These are phyloP conservation scores for Crepidotus variabilis DNA, from an alignment of 768 basidiomycete genomes.

Conservation along the genomic window DNA sequence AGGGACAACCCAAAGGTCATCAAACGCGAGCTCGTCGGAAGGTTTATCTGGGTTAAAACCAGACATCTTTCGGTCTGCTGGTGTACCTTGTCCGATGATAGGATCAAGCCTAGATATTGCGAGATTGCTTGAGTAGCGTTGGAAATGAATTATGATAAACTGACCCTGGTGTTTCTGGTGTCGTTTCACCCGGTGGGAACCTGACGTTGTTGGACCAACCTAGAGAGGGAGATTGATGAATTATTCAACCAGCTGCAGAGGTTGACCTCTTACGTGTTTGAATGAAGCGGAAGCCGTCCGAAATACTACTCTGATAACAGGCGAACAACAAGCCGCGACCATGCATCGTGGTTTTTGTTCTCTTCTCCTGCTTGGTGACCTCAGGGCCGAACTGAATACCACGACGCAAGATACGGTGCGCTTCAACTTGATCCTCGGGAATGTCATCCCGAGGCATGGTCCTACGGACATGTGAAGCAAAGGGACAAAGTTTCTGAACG, in stretches of 20 bases:
- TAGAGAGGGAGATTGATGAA: neutral
- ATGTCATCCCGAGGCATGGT: conserved; percentile 40
- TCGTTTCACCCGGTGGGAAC: conserved; percentile 30
- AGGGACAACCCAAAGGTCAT: conserved; percentile 26
- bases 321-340: conserved; percentile 47
- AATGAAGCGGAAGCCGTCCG: conserved; percentile 38
- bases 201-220: conserved; percentile 32
- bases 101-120: conserved; percentile 16
- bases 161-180: conserved; percentile 28
- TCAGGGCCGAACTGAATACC: conserved; percentile 53
- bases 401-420: conserved; percentile 40
- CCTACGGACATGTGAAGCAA: conserved; percentile 46
- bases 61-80: conserved; percentile 12
- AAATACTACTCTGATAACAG: conserved; percentile 38
- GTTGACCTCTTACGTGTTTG: conserved; percentile 29
- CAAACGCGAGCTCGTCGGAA: conserved; percentile 31
- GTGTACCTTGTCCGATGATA: conserved; percentile 18
- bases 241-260: neutral
- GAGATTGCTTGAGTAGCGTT: neutral
- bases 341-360: conserved; percentile 31
- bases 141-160: conserved; percentile 1
- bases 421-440: conserved; percentile 15
- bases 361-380: conserved; percentile 34
- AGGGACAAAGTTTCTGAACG: conserved; percentile 39
- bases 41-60: conserved; percentile 39